Evolutionary conservation across 345 rosid species (phyloP), one percentile per base, ranked within the genome.

Genomic region (Dovyalis caffra): DNA sequence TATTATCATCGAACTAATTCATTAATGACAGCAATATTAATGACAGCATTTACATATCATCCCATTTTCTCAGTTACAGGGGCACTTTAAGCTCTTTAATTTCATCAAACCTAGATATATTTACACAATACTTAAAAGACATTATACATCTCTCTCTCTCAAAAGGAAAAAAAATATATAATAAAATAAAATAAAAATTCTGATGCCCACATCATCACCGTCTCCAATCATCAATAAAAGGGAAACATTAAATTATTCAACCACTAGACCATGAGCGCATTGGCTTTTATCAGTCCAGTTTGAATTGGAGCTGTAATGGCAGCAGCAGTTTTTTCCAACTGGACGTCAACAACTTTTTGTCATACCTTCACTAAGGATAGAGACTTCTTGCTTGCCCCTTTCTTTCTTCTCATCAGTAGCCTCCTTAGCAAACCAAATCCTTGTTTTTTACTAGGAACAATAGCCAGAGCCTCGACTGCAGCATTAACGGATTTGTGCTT

Each of bases 391-490:
- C 70, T 80, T 62, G 78, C 75, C 74, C 88, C 90, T 78, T 84
- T 89, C 85, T 83, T 92, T 87, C 81, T 90, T 86, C 93, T 83
- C 81, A 88, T 81, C 68, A 94, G 78, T 69, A 94, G 80, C 84
- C 82, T 90, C 86, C 88, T 80, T 18, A 90, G 74, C 23, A 92
- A 86, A 69, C 93, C 86, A 64, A 88, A 82, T 12, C 60, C 89
- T 66, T 84, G 90, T 75, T 81, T 92, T 87, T 89, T 92, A 83
- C 73, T 72, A 2, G 81, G 87, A 68, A 86, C 76, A 34, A 87
- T 78, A 14, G 89, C 88, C 64, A 85, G 78, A 28, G 88, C 64
- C 56, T 71, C 81, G n/a, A 4, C 73, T 32, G 79, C 73, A 25
- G 62, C 28, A 58, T 73, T 78, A 69, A 62, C 57, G 38, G 72